Evolutionary conservation across 163 green algal species (phyloP).

Genomic region (Chlorella variabilis): DNA sequence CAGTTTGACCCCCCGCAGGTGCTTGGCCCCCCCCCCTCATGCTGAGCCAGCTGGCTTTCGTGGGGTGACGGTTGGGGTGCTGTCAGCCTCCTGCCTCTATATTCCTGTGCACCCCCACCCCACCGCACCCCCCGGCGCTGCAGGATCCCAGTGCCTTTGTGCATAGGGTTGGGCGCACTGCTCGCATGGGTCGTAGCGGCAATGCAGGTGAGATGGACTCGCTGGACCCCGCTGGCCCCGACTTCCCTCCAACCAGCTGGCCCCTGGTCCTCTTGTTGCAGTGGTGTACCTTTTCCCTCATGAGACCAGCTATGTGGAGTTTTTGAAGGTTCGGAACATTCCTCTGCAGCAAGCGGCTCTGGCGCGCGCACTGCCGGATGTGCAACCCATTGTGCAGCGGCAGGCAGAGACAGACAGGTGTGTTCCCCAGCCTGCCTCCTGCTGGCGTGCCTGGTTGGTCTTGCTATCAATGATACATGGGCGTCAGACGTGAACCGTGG

Average conservation of each 20-base stretch:
- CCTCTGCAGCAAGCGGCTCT: constrained; percentile 4
- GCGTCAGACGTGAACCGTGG: neutral
- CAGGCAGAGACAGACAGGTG: constrained; percentile 24
- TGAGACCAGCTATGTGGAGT: constrained; percentile 79
- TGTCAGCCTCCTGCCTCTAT: neutral
- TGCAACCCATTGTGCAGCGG: neutral
- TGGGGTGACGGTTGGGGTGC: neutral
- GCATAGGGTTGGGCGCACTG: constrained; percentile 82
- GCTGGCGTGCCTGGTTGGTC: too few species aligned
- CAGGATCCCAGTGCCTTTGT: constrained; percentile 87
- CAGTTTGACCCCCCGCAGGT: constrained; percentile 89
- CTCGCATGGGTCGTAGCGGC: constrained; percentile 80
- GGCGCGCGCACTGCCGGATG: neutral
- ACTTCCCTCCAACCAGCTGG: too few species aligned
- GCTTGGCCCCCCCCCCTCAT: neutral
- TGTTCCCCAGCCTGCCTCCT: too few species aligned
- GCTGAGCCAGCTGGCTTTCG: neutral
- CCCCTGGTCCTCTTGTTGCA: too few species aligned
- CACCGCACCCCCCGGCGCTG: neutral
- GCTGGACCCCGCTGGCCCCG: too few species aligned
- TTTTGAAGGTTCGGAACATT: constrained; percentile 65
- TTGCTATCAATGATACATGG: too few species aligned
- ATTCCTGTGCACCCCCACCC: neutral
- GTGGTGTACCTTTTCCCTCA: constrained; percentile 67
- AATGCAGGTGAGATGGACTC: constrained; percentile 2